A percentile compares a stretch with the other conserved stretches of the same genome.
These are phyloP conservation scores for Salix arbutifolia DNA, from an alignment of 345 rosid genomes.

Conservation along the genomic window DNA sequence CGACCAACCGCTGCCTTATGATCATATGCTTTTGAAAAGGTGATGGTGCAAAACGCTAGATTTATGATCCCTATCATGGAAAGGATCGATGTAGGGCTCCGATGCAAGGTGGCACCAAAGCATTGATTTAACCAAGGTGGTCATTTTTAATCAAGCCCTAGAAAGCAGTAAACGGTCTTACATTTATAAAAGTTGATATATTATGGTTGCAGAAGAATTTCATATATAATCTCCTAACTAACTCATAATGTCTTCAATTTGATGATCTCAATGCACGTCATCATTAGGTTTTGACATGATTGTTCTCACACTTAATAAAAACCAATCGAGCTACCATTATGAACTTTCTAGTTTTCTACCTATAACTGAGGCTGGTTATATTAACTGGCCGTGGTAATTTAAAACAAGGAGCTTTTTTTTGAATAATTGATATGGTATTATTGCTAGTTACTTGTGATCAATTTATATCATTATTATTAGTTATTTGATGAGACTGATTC, in stretches of 20 bases:
- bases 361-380: too few species aligned
- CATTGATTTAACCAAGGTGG: neutral
- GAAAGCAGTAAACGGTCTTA: neutral
- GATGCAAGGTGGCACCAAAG: neutral
- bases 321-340: neutral
- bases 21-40: neutral
- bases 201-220: neutral
- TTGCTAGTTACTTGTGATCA: too few species aligned
- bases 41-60: neutral
- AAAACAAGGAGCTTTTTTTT: too few species aligned
- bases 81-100: neutral
- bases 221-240: neutral
- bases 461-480: too few species aligned
- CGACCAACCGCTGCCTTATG: neutral
- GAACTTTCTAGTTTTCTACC: too few species aligned
- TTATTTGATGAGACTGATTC: too few species aligned
- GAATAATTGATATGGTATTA: too few species aligned
- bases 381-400: too few species aligned
- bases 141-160: neutral
- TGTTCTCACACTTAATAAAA: neutral
- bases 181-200: neutral
- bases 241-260: neutral
- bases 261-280: neutral
- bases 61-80: neutral
- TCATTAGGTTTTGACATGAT: neutral